These are phyloP conservation scores for Rhodotorula kratochvilovae DNA, from an alignment of 768 basidiomycete species.

Conservation along the genomic window DNA sequence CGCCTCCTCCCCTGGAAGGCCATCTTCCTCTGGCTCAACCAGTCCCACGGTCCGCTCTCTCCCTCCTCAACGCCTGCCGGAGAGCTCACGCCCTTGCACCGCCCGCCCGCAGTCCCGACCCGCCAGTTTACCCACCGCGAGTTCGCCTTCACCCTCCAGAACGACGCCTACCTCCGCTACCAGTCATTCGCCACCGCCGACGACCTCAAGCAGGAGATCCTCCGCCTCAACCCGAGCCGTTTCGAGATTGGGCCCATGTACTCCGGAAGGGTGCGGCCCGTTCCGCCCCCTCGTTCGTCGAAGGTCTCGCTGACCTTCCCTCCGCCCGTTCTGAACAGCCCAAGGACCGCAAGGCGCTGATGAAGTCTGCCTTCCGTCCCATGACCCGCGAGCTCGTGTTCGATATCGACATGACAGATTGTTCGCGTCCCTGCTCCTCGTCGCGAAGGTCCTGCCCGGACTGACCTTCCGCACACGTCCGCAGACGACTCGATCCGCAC, in stretches of 20 bases:
- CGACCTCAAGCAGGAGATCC: slow-evolving; percentile 85
- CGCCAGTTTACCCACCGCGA: slow-evolving; percentile 88
- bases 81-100: too few relatives aligned
- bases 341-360: slow-evolving; percentile 77
- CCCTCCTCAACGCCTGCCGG: background rate
- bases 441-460: background rate
- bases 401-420: slow-evolving; percentile 99
- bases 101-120: slow-evolving; percentile 52
- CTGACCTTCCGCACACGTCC: too few relatives aligned
- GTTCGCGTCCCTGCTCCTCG: background rate
- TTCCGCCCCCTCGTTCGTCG: background rate
- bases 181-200: slow-evolving; percentile 79
- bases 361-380: slow-evolving; percentile 65
- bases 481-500: slow-evolving; percentile 82
- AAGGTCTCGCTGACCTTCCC: background rate
- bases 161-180: slow-evolving; percentile 90
- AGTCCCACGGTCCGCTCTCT: slow-evolving; percentile 60
- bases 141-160: slow-evolving; percentile 85
- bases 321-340: slow-evolving; percentile 58
- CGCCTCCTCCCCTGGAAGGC: slow-evolving; percentile 92
- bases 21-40: slow-evolving; percentile 90
- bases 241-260: slow-evolving; percentile 98
- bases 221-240: slow-evolving; percentile 77
- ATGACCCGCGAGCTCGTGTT: slow-evolving; percentile 87
- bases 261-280: slow-evolving; percentile 65